phyloP scores from a whole-genome alignment of 2,329 filamentous ascomycete genomes.

The Sporothrix euskadiensis region DNA sequence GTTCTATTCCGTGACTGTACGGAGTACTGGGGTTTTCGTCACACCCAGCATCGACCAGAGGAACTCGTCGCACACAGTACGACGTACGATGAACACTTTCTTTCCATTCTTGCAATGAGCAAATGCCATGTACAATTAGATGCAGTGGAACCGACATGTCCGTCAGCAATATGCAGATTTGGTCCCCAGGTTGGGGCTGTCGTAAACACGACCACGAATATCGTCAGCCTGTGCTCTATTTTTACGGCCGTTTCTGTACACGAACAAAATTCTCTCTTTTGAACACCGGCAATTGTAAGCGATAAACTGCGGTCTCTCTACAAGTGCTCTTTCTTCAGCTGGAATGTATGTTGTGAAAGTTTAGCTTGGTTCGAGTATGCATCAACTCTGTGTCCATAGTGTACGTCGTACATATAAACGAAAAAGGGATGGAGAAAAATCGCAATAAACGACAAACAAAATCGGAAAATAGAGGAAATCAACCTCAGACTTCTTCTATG shows the following conservation, averaged over 20 bases:
- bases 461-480: too few relatives aligned
- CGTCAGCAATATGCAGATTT: neutral
- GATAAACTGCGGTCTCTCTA: too few relatives aligned
- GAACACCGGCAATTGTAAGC: neutral
- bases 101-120: neutral
- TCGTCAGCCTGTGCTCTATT: neutral
- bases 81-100: neutral
- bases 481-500: too few relatives aligned
- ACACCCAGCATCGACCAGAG: neutral
- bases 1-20: neutral
- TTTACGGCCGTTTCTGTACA: neutral
- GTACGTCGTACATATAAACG: too few relatives aligned
- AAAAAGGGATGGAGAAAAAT: too few relatives aligned
- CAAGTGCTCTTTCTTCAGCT: too few relatives aligned
- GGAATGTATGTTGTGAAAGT: too few relatives aligned
- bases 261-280: neutral
- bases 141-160: neutral
- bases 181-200: neutral
- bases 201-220: neutral
- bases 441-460: too few relatives aligned
- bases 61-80: neutral
- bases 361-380: too few relatives aligned
- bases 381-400: too few relatives aligned
- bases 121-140: neutral
- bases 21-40: neutral